Base-by-base conservation (phyloP, 176 grass and related monocot genomes). In the Oryza officinalis region DNA sequence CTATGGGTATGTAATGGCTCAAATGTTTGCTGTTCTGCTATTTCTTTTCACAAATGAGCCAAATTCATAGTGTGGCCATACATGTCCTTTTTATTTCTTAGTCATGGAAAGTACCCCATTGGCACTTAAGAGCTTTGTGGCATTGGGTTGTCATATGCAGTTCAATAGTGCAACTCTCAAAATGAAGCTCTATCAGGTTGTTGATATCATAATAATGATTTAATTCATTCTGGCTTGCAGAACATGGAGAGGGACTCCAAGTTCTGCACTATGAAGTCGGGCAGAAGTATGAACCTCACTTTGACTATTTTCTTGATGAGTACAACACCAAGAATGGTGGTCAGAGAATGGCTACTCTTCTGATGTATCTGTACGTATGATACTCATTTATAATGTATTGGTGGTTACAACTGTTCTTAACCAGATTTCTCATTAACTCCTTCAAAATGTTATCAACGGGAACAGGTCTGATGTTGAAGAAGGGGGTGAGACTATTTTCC, bases 401-500 rank as follows among this genome's bases (percentile, higher is more conserved):
- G 23, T 2, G 22, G 25, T 77, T 79, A 54, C 9, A 65, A 60
- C 14, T 65, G 69, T 32, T 50, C 13, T 50, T 67, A 81, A 63
- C 10, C 5, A 12, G 22, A 17, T 80, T 11, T 43, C 4, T 69
- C 61, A 69, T 38, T n/a, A n/a, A 14, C 47, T 33, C 10, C 40
- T 47, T n/a, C 23, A 25, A 75, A 47, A 5, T 25, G 3, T 31
- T 74, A 40, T 37, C 4, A 61, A 65, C 32, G 33, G 46, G 0
- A 75, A 71, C 81, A 98, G 93, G 57, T 98, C 96, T 1, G 92
- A 98, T 79, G 93, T 98, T 71, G 96, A 98, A 86, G 93, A 98
- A 98, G 95, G 95, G 13, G 95, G 92, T 10, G 95, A 98, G 82
- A 98, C 95, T 28, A 88, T 95, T 88, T 98, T 98, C 64, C 95